phyloP scores from a whole-genome alignment of 352 stramenopile genomes.

The Phytophthora boehmeriae region DNA sequence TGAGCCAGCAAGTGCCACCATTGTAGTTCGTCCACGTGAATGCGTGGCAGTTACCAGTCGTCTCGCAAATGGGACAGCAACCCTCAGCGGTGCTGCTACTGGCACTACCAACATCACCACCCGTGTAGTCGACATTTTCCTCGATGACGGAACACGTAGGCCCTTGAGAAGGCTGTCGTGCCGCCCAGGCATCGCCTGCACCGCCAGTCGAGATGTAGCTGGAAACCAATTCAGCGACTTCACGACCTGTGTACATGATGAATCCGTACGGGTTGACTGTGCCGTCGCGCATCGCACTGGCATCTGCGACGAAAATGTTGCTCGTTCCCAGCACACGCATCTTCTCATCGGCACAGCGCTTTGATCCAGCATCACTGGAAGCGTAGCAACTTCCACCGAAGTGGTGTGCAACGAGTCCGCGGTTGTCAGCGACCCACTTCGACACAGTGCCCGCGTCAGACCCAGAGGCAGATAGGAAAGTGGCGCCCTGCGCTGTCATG shows the following conservation, averaged over 20 bases:
- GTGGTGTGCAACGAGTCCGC: constrained; percentile 48
- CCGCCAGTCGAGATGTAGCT: constrained; percentile 34
- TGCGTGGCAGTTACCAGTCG: constrained; percentile 26
- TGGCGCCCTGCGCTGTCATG: constrained; percentile 47
- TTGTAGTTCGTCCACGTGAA: constrained; percentile 55
- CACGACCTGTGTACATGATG: constrained; percentile 73
- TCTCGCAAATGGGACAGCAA: constrained; percentile 40
- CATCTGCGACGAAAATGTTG: constrained; percentile 76
- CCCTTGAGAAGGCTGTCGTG: constrained; percentile 7
- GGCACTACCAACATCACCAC: constrained; percentile 31
- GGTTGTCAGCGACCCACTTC: constrained; percentile 48
- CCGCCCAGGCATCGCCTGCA: constrained; percentile 15
- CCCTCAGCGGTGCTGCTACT: constrained; percentile 18
- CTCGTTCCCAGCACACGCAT: constrained; percentile 62
- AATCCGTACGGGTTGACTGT: constrained; percentile 78
- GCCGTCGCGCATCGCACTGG: constrained; percentile 61
- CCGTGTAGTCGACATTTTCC: constrained; percentile 39
- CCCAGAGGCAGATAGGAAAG: constrained; percentile 43
- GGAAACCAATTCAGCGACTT: constrained; percentile 50
- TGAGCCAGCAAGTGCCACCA: constrained; percentile 53
- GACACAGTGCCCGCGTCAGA: constrained; percentile 33
- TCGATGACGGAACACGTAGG: constrained; percentile 33
- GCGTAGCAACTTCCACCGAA: constrained; percentile 77
- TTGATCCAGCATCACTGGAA: constrained; percentile 51
- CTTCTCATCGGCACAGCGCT: constrained; percentile 67